Conservation (phyloP, 1,139 yeast species). For the Lodderomyces orthopsilosis region DNA sequence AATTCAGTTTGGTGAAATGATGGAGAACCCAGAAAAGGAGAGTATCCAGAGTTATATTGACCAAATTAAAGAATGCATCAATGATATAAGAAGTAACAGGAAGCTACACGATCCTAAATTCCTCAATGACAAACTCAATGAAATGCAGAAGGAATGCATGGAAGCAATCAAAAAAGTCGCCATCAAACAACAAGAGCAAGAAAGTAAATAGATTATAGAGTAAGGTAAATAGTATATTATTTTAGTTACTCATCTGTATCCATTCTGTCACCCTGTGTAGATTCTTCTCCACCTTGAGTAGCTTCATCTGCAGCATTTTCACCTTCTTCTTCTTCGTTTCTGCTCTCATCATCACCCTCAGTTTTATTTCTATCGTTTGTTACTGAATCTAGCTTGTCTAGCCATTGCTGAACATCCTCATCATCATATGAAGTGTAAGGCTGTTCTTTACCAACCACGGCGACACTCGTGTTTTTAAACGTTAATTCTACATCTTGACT, state of each 20-base stretch:
- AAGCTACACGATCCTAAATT: conserved; percentile 33
- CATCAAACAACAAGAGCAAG: conserved; percentile 27
- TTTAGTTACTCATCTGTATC: conserved; percentile 47
- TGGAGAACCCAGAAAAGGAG: conserved; percentile 37
- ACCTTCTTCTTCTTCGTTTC: conserved; percentile 29
- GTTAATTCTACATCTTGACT: conserved; percentile 92
- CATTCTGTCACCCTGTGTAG: conserved; percentile 36
- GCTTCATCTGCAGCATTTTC: conserved; percentile 3
- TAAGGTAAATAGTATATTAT: not conserved
- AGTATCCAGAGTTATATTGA: conserved; percentile 28
- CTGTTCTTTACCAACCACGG: conserved; percentile 80
- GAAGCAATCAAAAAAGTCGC: conserved; percentile 55
- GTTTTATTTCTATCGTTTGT: conserved; percentile 49
- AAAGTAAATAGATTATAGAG: conserved; percentile 6
- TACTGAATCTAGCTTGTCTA: conserved; percentile 63
- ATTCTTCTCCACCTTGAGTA: not conserved
- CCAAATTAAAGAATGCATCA: conserved; percentile 41
- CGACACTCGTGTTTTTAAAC: conserved; percentile 80
- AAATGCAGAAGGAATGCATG: conserved; percentile 50
- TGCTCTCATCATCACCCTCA: conserved; percentile 32
- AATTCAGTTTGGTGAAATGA: conserved; percentile 39
- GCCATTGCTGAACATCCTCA: conserved; percentile 79
- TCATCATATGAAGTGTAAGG: conserved; percentile 80
- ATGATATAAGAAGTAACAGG: conserved; percentile 39
- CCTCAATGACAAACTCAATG: conserved; percentile 46